Base-by-base conservation (phyloP, 2,329 filamentous ascomycete species). In the Cladosporium halotolerans region DNA sequence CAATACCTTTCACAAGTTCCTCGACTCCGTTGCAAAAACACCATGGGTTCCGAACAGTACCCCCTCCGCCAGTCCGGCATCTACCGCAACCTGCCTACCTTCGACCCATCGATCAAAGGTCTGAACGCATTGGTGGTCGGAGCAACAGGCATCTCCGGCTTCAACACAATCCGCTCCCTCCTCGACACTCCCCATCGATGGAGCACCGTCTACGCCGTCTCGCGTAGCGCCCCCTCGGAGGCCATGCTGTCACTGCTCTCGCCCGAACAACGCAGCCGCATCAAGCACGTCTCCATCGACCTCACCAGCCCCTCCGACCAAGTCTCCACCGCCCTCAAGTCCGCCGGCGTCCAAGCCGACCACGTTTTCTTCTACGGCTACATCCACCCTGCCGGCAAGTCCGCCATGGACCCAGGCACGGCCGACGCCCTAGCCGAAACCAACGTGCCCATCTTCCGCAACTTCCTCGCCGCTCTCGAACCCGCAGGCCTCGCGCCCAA, bases 291-390 rank as follows among this genome's bases (percentile, higher is more conserved):
- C 14, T 45, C 56, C 5, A 51, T 57, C 16, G 60, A 73, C 49
- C 71, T 72, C 23, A 44, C 72, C 19, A 59, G 61, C 9, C 48
- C 59, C 6, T 60, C 65, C 4, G 60, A 64, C 11, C 58, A 64
- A n/a, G 69, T 72, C 32, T 66, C 69, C 0, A 45, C 59, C 8
- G 56, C 60, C 0, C 48, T 73, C 36, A 64, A 62, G 49, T 51
- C 64, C 28, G 64, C 63, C 9, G 57, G 57, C 0, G 65, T 72
- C 1, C 62, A 63, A 10, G 45, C 58, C 2, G 73, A 74, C 53
- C 71, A 78, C 55, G 66, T 78, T 9, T 80, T 79, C 62, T 79
- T 77, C 65, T 78, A 74, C 53, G 74, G 73, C 3, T 79, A 79
- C 64, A 65, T 76, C 9, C 75, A 78, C 55, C 52, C 56, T 1